A percentile compares a stretch with the other conserved stretches of the same genome.
Evolutionary conservation across 2,329 filamentous ascomycete species (phyloP).

Genomic region (Colletotrichum salicis): DNA sequence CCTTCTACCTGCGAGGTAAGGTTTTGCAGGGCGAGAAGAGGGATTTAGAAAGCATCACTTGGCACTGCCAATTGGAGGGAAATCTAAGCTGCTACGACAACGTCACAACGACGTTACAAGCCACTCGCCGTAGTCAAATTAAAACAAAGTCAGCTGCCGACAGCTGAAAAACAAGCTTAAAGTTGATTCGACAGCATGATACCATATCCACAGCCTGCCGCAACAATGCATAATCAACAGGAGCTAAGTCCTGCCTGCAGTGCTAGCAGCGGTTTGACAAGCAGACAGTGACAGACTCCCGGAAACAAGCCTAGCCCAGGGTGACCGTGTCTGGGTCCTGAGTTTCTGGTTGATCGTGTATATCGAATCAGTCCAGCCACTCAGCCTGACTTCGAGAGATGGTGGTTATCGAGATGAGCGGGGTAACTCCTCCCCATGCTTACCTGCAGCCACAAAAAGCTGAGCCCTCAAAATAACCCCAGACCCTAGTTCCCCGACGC

Average conservation of each 20-base stretch:
- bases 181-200: background rate
- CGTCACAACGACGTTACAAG: background rate
- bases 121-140: background rate
- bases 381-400: background rate
- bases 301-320: background rate
- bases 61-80: background rate
- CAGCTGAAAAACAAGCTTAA: background rate
- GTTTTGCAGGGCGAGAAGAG: background rate
- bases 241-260: background rate
- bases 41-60: background rate
- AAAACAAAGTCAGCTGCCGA: background rate
- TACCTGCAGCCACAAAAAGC: slow-evolving; percentile 2
- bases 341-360: too few relatives aligned
- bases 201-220: slow-evolving; percentile 6
- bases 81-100: background rate
- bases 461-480: slow-evolving; percentile 7
- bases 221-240: background rate
- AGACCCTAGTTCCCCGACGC: slow-evolving; percentile 2
- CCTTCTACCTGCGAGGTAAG: too few relatives aligned
- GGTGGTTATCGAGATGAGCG: background rate
- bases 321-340: background rate
- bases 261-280: background rate
- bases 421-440: slow-evolving; percentile 17
- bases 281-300: background rate
- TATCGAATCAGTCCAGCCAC: slow-evolving; percentile 4